Base-by-base conservation (phyloP, 306 rosid genomes). In the Casuarina cunninghamiana region DNA sequence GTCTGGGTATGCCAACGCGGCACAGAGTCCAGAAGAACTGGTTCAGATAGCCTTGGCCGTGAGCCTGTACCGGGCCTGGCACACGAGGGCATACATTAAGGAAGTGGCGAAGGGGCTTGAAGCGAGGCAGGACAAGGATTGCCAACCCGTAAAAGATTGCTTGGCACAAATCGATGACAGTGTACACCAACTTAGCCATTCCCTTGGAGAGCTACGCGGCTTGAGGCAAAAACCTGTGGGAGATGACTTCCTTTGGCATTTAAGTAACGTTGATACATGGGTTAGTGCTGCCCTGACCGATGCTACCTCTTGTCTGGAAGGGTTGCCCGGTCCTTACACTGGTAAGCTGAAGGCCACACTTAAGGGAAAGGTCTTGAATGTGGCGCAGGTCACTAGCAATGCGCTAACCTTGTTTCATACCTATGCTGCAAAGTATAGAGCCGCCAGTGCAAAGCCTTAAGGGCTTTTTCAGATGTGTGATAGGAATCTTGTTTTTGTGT, bases 261-360 rank as follows among this genome's bases (percentile, higher is more conserved):
- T 89, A 2, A 88, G 91, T 16, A 88, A 89, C 2, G 89, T 91
- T 21, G 89, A 91, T 83, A 72, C 92, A 39, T 91, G 97, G 97
- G 85, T 80, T 2, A 81, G 93, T 44, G 72, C 91, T 0, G 92
- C 97, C 17, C 58, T 89, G 44, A 89, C 92, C 0, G 92, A 86
- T 70, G 92, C 91, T 32, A 81, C 81, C 55, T 76, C 54, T 65
- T 89, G 94, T 62, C 84, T 83, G 15, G 78, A 83, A 21, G 80
- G 76, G 2, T 78, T 91, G 1, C 86, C 86, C 0, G 88, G 89
- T 3, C 73, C 15, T 5, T 72, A 85, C 19, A 86, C 86, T 90
- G 85, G 91, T 57, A 91, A 86, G 71, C 60, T 84, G 54, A 79
- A 65, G 72, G 92, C 92, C 37, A 11, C 87, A 0, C 85, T 91